Evolutionary conservation across 495 filamentous ascomycete species (phyloP), one percentile per base, ranked within the genome.

Genomic region (Penicillium fimorum): DNA sequence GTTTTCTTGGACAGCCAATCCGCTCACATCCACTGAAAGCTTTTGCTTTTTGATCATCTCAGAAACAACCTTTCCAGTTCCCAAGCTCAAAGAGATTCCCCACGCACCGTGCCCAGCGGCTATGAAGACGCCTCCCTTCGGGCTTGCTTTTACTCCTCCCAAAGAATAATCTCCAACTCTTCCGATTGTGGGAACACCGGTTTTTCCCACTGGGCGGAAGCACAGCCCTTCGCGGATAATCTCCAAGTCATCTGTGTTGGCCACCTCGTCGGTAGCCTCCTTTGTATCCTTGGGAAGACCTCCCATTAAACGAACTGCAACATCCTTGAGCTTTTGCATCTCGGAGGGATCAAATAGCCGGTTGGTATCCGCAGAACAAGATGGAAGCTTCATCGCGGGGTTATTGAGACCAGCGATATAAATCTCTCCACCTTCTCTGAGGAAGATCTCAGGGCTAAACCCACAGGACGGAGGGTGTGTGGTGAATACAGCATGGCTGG

Each of bases 401-500:
- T 72, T 80, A 65, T 94, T 94, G 18, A 92, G 63, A 0, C 90
- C 90, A 0, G 87, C 88, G 56, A 94, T 71, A 63, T 90, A 92
- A 13, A 92, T 83, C 47, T 90, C 80, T 0, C 80, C 82, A 2
- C 82, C 80, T 12, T 73, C 61, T 6, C 89, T 77, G 4, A 83
- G 83, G 68, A 91, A 91, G 8, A 91, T 73, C 71, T 94, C 90
- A 0, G 90, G 89, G 10, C 81, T 83, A 70, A 86, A 90, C 0
- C 78, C 82, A 25, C 70, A 71, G 5, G 62, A 59, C 6, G 57
- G 43, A 18, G 68, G 70, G 58, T 75, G 75, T 4, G 82, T 82
- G 0, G 86, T 85, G 70, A 90, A 92, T 5, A 92, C 68, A 2
- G 90, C 86, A 64, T 91, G 85, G 64, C 87, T 90, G 15, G 62